Conservation (phyloP, 2,329 filamentous ascomycete genomes). For the Apiospora koreana region DNA sequence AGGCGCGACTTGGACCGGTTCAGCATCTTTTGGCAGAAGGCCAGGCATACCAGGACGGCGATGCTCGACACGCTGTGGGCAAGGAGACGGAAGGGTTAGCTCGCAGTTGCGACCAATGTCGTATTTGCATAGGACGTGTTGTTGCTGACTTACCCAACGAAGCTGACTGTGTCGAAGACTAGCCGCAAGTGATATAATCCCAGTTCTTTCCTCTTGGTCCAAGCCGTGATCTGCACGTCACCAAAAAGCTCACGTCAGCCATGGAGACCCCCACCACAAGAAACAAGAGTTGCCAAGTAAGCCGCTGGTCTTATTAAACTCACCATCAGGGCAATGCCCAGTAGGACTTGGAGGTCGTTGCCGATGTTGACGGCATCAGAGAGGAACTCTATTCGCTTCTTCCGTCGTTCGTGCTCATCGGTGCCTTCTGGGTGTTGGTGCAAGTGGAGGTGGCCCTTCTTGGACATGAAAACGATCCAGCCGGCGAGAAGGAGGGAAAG, state of each 20-base stretch:
- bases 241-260: neutral
- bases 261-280: too few species aligned
- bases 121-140: neutral
- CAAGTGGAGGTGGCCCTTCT: constrained; percentile 18
- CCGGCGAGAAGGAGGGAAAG: constrained; percentile 17
- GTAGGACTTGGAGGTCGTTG: constrained; percentile 20
- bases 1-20: constrained; percentile 12
- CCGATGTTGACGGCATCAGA: constrained; percentile 19
- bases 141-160: constrained; percentile 18
- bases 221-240: constrained; percentile 15
- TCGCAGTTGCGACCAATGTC: neutral
- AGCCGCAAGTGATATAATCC: constrained; percentile 19
- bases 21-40: constrained; percentile 16
- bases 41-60: constrained; percentile 15
- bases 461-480: constrained; percentile 18
- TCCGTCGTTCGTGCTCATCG: constrained; percentile 10
- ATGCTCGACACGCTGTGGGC: constrained; percentile 17
- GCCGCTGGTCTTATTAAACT: neutral
- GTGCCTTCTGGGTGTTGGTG: constrained; percentile 14
- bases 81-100: neutral
- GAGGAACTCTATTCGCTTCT: constrained; percentile 17
- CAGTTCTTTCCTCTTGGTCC: constrained; percentile 17
- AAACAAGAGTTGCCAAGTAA: neutral
- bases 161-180: constrained; percentile 20
- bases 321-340: constrained; percentile 19